Base-by-base conservation (phyloP, 1,284 basidiomycete genomes). In the Erythrobasidium hasegawianum region DNA sequence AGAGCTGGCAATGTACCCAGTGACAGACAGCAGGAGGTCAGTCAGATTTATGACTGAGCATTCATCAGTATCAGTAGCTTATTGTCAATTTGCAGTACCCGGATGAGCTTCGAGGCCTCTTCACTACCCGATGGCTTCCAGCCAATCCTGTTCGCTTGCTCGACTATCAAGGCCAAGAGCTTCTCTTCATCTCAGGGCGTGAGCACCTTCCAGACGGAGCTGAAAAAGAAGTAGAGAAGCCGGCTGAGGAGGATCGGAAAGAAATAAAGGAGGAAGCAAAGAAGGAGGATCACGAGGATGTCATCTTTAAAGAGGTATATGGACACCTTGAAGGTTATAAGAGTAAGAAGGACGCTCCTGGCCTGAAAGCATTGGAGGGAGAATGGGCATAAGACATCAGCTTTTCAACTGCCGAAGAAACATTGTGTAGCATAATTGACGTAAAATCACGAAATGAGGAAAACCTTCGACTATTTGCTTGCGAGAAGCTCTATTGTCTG, bases 141-240 rank as follows among this genome's bases (percentile, higher is more conserved):
- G 83, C 83, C 52, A 81, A 83, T 72, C 81, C 80, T 16, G 78
- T 79, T 0, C 80, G 83, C 47, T 72, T 86, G 64, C 76, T 87
- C 62, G 81, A 86, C 66, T 83, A 84, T 69, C 75, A 80, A 59
- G 83, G 85, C 0, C 80, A 82, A 0, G 82, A 87, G 71, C 62
- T 87, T 22, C 73, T 87, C 52, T 77, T 87, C 61, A 83, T 87
- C 67, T 82, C 82, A n/a, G 62, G 55, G 2, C 26, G 56, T 16
- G 43, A 65, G 16, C 55, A 65, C 9, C 41, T 57, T 9, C 43
- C 16, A n/a, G 45, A 65, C n/a, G 67, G 69, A 1, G 81, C 83
- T 0, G 79, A 81, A 68, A 79, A 81, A 41, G 81, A 81, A 0
- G 81, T 83, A 59, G 70, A 75, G 41, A 83, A 81, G 64, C 72